Base-by-base conservation (phyloP, 73 alveolate genomes). In the Blepharisma japonicum region DNA sequence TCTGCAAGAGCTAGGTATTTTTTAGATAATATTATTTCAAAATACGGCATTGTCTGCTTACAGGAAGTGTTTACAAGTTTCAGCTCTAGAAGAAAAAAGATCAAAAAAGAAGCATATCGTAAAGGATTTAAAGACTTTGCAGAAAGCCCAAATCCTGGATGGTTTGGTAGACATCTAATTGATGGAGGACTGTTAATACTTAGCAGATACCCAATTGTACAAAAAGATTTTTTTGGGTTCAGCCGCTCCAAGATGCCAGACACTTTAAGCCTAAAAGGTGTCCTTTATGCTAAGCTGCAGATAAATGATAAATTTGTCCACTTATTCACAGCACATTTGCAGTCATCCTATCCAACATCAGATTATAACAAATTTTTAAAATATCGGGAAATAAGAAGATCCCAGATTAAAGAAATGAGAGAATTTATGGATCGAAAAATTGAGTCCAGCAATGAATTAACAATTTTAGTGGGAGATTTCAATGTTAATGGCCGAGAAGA, bases 111-210 rank as follows among this genome's bases (percentile, higher is more conserved):
- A 67, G 84, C 78, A 45, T 11, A 66, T 46, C 61, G 71, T 39
- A 68, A 54, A 20, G 94, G 94, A 5, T 81, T 77, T 70, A 23
- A 53, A 45, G 80, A 85, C 68, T 85, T 78, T 66, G 25, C 55
- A 25, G 18, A 55, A 7, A 11, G 82, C 38, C 71, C 72, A 45
- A 55, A 81, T 7, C 91, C 94, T 21, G 77, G 89, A 6, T 66
- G 71, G 23, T 86, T 85, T 53, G 68, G 85, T 23, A 79, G 81
- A 66, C 77, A 53, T 55, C 47, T 56, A 46, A n/a, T 76, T 4
- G 91, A 85, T 71, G 86, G 94, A 14, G 94, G 94, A 4, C 68
- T 87, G 32, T 54, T 87, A 8, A 83, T 85, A 20, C 32, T 87
- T 45, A 74, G 88, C 18, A 67, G 88, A 66, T 87, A 78, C 55